These are phyloP conservation scores for Boletus speciosus DNA, from an alignment of 768 basidiomycete species.

Conservation along the genomic window DNA sequence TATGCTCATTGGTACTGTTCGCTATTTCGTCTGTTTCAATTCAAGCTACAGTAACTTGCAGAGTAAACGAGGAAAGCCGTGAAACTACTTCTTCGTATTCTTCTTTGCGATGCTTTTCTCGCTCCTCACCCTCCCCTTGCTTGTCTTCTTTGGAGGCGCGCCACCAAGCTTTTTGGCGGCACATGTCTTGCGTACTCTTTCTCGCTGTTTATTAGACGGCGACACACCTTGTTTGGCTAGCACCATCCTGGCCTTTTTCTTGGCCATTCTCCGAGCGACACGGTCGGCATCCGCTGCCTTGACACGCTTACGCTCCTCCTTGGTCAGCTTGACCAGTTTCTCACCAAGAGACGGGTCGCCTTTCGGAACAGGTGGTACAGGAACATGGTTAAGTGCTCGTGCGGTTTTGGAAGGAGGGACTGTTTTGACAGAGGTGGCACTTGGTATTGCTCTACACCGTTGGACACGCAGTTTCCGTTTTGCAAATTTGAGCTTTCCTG, in stretches of 20 bases:
- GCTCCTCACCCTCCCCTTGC: constrained; percentile 49
- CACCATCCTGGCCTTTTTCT: constrained; percentile 74
- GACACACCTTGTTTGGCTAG: constrained; percentile 42
- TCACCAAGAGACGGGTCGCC: constrained; percentile 82
- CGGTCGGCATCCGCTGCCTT: constrained; percentile 82
- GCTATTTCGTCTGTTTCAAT: background rate
- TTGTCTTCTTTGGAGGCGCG: constrained; percentile 25
- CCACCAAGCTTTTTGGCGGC: constrained; percentile 21
- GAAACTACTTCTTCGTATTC: constrained; percentile 54
- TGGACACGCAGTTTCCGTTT: constrained; percentile 91
- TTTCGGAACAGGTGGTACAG: constrained; percentile 45
- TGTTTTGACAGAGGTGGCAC: constrained; percentile 26
- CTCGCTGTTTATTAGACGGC: constrained; percentile 40
- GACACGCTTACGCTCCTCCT: constrained; percentile 79
- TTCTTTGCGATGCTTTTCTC: constrained; percentile 50
- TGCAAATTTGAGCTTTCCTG: constrained; percentile 79
- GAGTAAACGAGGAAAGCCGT: background rate
- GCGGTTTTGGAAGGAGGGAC: constrained; percentile 2
- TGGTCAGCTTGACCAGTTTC: constrained; percentile 71
- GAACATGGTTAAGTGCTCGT: background rate
- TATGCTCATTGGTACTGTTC: background rate
- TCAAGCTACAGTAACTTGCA: no score
- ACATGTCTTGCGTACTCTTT: constrained; percentile 44
- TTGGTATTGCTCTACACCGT: constrained; percentile 75
- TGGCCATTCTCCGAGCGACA: constrained; percentile 78